Conservation (phyloP, 257 asterid species). For the Cynanchum wilfordii region DNA sequence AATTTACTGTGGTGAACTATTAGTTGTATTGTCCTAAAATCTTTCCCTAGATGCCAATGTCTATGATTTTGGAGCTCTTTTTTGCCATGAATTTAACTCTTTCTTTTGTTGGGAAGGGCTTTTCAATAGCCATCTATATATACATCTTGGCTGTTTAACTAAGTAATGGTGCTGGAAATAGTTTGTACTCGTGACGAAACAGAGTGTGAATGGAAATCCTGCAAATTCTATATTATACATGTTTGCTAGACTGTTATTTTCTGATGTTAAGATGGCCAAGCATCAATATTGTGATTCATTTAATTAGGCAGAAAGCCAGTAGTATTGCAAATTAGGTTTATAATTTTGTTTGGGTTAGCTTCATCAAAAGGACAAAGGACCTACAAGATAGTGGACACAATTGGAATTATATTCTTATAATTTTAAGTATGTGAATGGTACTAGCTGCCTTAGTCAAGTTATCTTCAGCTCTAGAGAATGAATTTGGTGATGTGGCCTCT, state of each 20-base stretch:
- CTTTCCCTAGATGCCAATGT: background rate
- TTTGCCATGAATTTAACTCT: background rate
- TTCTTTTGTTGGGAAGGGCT: background rate
- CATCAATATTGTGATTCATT: background rate
- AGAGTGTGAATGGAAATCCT: background rate
- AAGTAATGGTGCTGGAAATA: background rate
- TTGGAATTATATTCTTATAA: background rate
- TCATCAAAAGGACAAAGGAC: background rate
- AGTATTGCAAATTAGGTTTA: background rate
- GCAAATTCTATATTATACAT: background rate
- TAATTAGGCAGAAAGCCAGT: background rate
- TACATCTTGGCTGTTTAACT: background rate
- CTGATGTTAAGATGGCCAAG: background rate
- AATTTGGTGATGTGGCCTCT: background rate
- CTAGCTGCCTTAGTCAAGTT: background rate
- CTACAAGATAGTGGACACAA: background rate
- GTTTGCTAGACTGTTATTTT: background rate
- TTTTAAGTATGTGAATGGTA: background rate
- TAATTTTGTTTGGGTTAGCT: background rate
- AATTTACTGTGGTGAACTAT: background rate
- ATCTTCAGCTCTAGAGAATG: background rate
- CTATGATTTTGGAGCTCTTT: background rate
- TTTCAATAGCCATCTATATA: background rate
- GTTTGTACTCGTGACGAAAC: background rate
- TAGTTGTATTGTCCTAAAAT: background rate